Base-by-base conservation (phyloP, 1,284 basidiomycete genomes). In the Coriolopsis trogii region DNA sequence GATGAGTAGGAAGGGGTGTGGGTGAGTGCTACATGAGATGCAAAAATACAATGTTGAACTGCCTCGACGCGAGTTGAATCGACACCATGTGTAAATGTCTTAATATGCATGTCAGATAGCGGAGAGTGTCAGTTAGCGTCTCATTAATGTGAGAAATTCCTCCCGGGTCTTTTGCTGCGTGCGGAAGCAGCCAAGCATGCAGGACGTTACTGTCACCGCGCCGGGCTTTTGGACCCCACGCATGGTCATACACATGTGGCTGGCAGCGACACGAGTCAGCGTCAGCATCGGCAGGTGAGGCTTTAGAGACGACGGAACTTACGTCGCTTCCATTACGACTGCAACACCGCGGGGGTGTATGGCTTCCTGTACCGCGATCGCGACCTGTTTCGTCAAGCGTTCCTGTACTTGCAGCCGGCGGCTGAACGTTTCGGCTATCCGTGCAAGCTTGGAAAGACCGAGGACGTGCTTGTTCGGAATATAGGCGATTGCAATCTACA, bases 221-320 rank as follows among this genome's bases (percentile, higher is more conserved):
- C 97, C 96, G 2, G 96, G 96, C 73, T 99, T 99, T 73, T 99
- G 97, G 1, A 99, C 97, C 34, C 97, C 97, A 53, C 97, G 88
- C 95, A 99, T 99, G 1, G 95, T 95, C 97, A 99, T 99, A 70
- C 97, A 99, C 74, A 99, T 82, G 74, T 99, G 97, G 33, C 95
- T 96, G 66, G n/a, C 5, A 47, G 38, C 39, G 18, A 61, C 21
- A 55, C 53, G 55, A 29, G 29, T 20, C 8, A 9, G 31, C 13
- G 18, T n/a, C 30, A 44, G 30, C 21, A 34, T 16, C 30, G 42
- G 18, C 13, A 29, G 12, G 6, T 24, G 42, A 31, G 42, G 28
- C 13, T 24, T 25, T 15, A 23, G 30, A 31, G 31, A 34, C 43
- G 33, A 43, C 47, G 36, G 4, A 49, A 82, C 92, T 73, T 70